A percentile compares a stretch with the other conserved stretches of the same genome.
Conservation (phyloP, 805 yeast species). For the Metschnikowia cubensis region DNA sequence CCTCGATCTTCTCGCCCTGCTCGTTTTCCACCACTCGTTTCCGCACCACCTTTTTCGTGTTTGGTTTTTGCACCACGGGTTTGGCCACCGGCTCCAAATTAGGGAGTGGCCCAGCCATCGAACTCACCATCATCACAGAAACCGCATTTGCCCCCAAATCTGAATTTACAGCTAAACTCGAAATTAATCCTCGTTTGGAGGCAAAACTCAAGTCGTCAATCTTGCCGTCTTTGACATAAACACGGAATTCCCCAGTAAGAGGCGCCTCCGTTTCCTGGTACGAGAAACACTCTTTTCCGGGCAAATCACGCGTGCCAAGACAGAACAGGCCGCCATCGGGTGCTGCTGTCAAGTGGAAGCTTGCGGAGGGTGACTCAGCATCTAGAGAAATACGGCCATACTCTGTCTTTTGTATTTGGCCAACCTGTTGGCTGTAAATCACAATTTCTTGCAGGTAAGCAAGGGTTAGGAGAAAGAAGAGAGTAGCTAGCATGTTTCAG, state of each 20-base stretch:
- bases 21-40: constrained; percentile 19
- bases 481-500: constrained; percentile 2
- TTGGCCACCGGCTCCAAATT: constrained; percentile 21
- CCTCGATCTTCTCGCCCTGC: constrained; percentile 22
- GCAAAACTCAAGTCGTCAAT: constrained; percentile 6
- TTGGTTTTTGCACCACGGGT: constrained; percentile 7
- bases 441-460: constrained; percentile 8
- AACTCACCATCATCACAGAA: neutral
- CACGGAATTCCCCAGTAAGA: constrained; percentile 11
- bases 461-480: constrained; percentile 3
- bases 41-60: constrained; percentile 17
- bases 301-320: constrained; percentile 31
- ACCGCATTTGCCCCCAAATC: neutral
- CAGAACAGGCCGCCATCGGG: constrained; percentile 19
- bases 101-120: constrained; percentile 24
- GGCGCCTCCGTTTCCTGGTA: constrained; percentile 10
- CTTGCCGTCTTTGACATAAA: constrained; percentile 5
- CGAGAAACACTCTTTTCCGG: constrained; percentile 30
- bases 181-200: no score
- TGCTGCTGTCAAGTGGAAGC: constrained; percentile 7
- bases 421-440: constrained; percentile 5
- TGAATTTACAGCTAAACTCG: no score
- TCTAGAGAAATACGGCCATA: constrained; percentile 19
- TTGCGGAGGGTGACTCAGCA: constrained; percentile 4
- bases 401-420: neutral